These are phyloP conservation scores for Penicillium sp. DNA, from an alignment of 2,329 filamentous ascomycete species.

Conservation along the genomic window DNA sequence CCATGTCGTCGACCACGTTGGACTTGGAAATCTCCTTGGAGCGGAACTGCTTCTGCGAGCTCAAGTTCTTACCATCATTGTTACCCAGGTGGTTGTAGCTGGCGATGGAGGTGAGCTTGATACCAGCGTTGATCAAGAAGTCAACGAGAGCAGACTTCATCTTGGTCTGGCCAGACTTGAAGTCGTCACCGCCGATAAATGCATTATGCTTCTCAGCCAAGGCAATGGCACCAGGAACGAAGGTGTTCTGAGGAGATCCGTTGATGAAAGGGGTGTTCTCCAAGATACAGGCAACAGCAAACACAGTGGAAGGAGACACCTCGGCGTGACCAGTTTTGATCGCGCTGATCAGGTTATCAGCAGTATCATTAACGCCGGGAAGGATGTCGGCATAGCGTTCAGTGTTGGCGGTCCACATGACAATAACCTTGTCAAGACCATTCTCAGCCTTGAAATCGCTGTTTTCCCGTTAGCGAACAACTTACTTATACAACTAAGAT, in stretches of 20 bases:
- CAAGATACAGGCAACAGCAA: slow-evolving; percentile 91
- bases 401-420: slow-evolving; percentile 99
- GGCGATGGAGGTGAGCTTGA: slow-evolving; percentile 97
- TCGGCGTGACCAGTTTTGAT: slow-evolving; percentile 88
- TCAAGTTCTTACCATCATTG: slow-evolving; percentile 99
- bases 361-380: slow-evolving; percentile 91
- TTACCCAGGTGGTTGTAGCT: slow-evolving; percentile 99
- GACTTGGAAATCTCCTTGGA: slow-evolving; percentile 99
- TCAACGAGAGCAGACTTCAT: slow-evolving; percentile 99
- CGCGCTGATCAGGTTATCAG: slow-evolving; percentile 86
- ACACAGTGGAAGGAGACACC: slow-evolving; percentile 93
- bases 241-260: slow-evolving; percentile 98
- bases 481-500: background rate
- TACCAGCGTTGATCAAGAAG: slow-evolving; percentile 97
- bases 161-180: slow-evolving; percentile 99
- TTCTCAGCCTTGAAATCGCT: slow-evolving; percentile 89
- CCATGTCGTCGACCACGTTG: slow-evolving; percentile 99
- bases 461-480: slow-evolving; percentile 15
- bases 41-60: slow-evolving; percentile 96
- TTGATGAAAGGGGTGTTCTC: slow-evolving; percentile 96
- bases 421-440: slow-evolving; percentile 89
- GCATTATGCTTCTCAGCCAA: slow-evolving; percentile 84
- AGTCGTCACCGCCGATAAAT: slow-evolving; percentile 97
- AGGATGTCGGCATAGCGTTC: slow-evolving; percentile 93
- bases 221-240: slow-evolving; percentile 89